These are phyloP conservation scores for Aspergillus hiratsukae DNA, from an alignment of 2,329 filamentous ascomycete species.

Conservation along the genomic window DNA sequence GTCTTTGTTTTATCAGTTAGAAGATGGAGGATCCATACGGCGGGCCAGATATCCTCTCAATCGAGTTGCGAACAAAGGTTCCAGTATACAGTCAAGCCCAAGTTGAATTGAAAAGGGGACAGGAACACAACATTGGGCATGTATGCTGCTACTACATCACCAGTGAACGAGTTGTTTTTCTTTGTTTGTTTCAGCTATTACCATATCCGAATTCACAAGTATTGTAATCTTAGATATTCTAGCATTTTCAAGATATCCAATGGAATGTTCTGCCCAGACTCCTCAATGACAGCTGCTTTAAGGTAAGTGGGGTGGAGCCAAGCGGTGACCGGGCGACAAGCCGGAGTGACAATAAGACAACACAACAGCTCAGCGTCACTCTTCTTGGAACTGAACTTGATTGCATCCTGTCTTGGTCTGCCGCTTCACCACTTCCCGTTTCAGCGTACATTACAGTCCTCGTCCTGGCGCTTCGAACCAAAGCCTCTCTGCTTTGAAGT, in stretches of 20 bases:
- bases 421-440: background rate
- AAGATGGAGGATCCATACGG: background rate
- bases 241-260: slow-evolving; percentile 18
- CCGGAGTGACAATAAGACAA: slow-evolving; percentile 15
- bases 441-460: background rate
- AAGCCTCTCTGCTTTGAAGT: background rate
- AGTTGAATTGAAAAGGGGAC: background rate
- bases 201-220: slow-evolving; percentile 10
- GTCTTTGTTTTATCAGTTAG: slow-evolving; percentile 94
- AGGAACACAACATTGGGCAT: background rate
- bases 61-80: background rate
- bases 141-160: background rate
- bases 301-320: slow-evolving; percentile 15
- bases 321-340: slow-evolving; percentile 21
- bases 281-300: background rate
- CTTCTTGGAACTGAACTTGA: background rate
- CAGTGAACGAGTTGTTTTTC: background rate
- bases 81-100: background rate
- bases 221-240: slow-evolving; percentile 1
- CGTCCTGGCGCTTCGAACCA: background rate
- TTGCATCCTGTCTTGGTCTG: background rate
- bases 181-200: slow-evolving; percentile 4
- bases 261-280: slow-evolving; percentile 2
- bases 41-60: background rate
- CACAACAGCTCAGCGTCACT: slow-evolving; percentile 16